phyloP scores from a whole-genome alignment of 164 flowering plant species.

The Magnolia officinalis region DNA sequence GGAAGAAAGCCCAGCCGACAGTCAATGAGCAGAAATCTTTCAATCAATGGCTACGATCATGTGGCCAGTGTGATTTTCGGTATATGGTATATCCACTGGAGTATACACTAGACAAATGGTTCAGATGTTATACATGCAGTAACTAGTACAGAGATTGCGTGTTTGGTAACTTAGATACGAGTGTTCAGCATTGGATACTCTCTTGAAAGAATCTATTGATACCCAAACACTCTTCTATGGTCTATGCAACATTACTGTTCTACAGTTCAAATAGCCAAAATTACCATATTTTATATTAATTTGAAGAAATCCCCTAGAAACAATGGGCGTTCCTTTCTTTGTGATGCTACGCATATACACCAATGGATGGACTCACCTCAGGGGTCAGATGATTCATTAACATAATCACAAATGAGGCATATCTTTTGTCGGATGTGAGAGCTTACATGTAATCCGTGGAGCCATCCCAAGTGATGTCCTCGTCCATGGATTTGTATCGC shows the following conservation, averaged over 20 bases:
- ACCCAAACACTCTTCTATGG: not conserved
- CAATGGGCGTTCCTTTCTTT: not conserved
- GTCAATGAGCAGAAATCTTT: too few relatives aligned
- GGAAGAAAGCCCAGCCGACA: too few relatives aligned
- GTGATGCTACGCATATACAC: slow-evolving; percentile 2
- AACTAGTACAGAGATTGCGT: too few relatives aligned
- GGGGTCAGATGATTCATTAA: not conserved
- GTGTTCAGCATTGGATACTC: not conserved
- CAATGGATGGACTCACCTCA: not conserved
- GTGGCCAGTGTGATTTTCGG: too few relatives aligned
- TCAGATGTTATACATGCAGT: too few relatives aligned
- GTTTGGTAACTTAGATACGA: too few relatives aligned
- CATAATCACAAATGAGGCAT: slow-evolving; percentile 2
- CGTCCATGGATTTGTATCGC: not conserved
- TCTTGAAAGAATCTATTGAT: not conserved
- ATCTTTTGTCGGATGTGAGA: not conserved
- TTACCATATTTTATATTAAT: not conserved
- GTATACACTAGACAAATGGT: too few relatives aligned
- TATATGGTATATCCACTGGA: too few relatives aligned
- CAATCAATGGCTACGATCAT: not conserved
- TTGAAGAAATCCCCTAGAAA: not conserved
- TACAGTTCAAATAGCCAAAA: not conserved
- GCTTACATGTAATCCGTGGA: slow-evolving; percentile 1
- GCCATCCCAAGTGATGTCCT: not conserved
- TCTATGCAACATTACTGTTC: not conserved